These are phyloP conservation scores for Panicum hallii DNA, from an alignment of 202 grass and related monocot species.

Conservation along the genomic window DNA sequence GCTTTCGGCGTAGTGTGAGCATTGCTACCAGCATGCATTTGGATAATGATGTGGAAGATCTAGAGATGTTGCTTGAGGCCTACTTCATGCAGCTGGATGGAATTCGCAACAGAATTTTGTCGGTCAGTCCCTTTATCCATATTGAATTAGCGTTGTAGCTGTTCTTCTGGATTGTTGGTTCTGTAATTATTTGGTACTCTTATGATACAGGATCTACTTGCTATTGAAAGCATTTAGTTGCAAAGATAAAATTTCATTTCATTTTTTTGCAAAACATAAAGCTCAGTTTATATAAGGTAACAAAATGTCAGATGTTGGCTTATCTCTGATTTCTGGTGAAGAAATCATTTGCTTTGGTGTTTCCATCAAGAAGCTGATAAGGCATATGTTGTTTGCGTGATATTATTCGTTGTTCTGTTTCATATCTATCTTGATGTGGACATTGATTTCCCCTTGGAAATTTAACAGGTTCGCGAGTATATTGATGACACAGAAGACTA, in stretches of 20 bases:
- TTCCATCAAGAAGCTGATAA: background rate
- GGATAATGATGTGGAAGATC: conserved; percentile 95
- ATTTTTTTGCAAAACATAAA: conserved; percentile 18
- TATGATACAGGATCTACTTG: background rate
- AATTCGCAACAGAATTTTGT: conserved; percentile 95
- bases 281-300: conserved; percentile 16
- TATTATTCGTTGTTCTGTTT: conserved; percentile 9
- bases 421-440: conserved; percentile 13
- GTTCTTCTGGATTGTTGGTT: conserved; percentile 5
- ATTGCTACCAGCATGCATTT: conserved; percentile 82
- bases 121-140: conserved; percentile 61
- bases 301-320: background rate
- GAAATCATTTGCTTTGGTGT: background rate
- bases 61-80: conserved; percentile 98
- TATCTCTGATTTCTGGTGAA: conserved; percentile 31
- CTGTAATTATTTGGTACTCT: conserved; percentile 8
- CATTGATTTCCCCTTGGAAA: conserved; percentile 37
- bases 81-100: conserved; percentile 99
- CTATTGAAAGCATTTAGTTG: background rate
- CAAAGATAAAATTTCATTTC: background rate
- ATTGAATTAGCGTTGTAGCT: conserved; percentile 9
- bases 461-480: conserved; percentile 84
- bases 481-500: conserved; percentile 99
- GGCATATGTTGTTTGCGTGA: background rate
- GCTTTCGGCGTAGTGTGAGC: conserved; percentile 68